These are phyloP conservation scores for Sphaerostilbella broomeana DNA, from an alignment of 2,329 filamentous ascomycete species.

Conservation along the genomic window DNA sequence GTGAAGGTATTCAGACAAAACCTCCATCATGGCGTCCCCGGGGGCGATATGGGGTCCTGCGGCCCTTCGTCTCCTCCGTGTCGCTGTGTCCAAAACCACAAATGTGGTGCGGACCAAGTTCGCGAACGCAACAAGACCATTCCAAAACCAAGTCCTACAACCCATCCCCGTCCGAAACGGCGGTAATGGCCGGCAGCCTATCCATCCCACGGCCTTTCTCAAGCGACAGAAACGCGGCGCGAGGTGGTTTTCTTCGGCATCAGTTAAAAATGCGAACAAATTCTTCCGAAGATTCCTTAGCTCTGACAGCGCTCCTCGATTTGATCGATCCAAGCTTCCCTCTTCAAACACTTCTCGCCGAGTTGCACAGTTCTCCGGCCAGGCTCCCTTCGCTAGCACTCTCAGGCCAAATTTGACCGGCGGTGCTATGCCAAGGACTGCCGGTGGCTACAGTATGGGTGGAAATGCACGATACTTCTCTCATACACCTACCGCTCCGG, in stretches of 20 bases:
- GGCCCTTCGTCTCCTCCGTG: conserved; percentile 49
- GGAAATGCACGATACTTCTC: conserved; percentile 85
- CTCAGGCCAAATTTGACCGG: conserved; percentile 89
- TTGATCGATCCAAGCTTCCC: conserved; percentile 45
- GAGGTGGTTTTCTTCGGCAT: conserved; percentile 43
- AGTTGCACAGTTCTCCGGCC: conserved; percentile 58
- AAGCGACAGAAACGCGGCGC: conserved; percentile 39
- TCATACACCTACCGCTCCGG: conserved; percentile 74
- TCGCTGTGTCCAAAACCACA: conserved; percentile 44
- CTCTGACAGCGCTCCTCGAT: conserved; percentile 31
- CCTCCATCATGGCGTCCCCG: conserved; percentile 45
- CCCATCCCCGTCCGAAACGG: conserved; percentile 37
- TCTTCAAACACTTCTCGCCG: conserved; percentile 43
- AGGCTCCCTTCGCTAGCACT: conserved; percentile 80
- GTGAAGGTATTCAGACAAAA: conserved; percentile 18
- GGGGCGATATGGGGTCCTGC: conserved; percentile 52
- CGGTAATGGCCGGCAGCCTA: conserved; percentile 39
- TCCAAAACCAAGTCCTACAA: conserved; percentile 38
- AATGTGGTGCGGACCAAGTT: conserved; percentile 47
- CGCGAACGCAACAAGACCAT: conserved; percentile 36
- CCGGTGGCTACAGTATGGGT: conserved; percentile 75
- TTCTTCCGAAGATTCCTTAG: conserved; percentile 47
- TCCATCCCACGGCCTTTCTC: conserved; percentile 47
- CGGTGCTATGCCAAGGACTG: conserved; percentile 73
- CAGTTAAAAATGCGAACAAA: conserved; percentile 37